Base-by-base conservation (phyloP, 768 basidiomycete species). In the Trametes cubensis region DNA sequence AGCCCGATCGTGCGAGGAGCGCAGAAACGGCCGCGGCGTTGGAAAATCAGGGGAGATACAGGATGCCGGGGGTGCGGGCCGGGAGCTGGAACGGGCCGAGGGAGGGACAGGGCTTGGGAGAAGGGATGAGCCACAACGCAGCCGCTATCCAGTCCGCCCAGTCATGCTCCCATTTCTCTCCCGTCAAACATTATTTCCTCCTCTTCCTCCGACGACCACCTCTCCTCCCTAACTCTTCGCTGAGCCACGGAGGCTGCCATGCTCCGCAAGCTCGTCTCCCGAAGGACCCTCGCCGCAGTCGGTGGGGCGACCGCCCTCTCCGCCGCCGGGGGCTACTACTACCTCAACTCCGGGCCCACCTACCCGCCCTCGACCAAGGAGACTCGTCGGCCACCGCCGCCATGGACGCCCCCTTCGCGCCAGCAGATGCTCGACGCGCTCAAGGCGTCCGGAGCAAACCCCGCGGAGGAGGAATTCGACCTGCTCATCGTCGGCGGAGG, bases 401-500 rank as follows among this genome's bases (percentile, higher is more conserved):
- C 85, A 76, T 93, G 91, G 91, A 86, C 86, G 0, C 90, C 91
- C 0, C 91, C 91, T 0, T 77, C 83, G 7, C 74, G 91, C 25
- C 74, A 80, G n/a, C 78, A 87, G 25, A 90, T 90, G 84, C 70
- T 93, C 39, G 76, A 80, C 17, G 71, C 79, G 1, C 80, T 93
- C 18, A 82, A 78, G 68, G 79, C 79, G 2, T 81, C 84, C 8
- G 78, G 77, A 2, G 79, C 81, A 20, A 81, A 55, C 40, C 66
- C 67, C 28, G 42, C 62, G 39, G 65, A 85, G 15, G 83, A 84
- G 15, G 83, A 84, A 52, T 92, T 92, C 64, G 94, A 95, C 74
- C 69, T 95, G 28, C 76, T 95, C 51, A 78, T 98, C 66, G 87
- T 98, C 34, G 96, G 95, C 26, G 95, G 96, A 41, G 96, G 96